Base-by-base conservation (phyloP, 1,139 yeast genomes). In the Blastobotrys persicus region DNA sequence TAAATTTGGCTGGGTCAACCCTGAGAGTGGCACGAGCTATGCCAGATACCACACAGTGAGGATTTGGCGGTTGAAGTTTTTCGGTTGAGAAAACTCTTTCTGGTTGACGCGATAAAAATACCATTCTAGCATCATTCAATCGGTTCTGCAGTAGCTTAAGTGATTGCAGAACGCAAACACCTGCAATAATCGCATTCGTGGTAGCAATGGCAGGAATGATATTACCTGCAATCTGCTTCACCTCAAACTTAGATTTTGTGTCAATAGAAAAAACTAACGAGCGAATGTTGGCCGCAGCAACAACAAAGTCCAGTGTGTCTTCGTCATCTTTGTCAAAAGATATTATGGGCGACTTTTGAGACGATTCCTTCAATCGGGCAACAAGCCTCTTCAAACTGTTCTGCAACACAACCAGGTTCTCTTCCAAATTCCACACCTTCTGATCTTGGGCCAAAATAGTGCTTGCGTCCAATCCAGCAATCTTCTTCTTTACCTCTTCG, bases 141-240 rank as follows among this genome's bases (percentile, higher is more conserved):
- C 55, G 49, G 20, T 57, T 59, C 13, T 61, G 59, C 16, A 82
- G 77, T 44, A 78, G 77, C 48, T 80, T 78, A 47, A 88, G 69
- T 0, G 91, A 85, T 48, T 81, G 83, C 49, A 91, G 65, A 12
- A 89, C 83, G 20, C 95, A 85, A 54, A 89, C 78, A 0, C 98
- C 98, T 0, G 97, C 91, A 55, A 92, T 83, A 17, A 92, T 84
- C 1, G 98, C 98, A 66, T 94, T 94, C 9, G 98, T 92, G 1
- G 98, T 92, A 11, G 98, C 98, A 59, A 94, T 91, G 0, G 98
- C 98, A 0, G 99, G 98, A 46, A 94, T 92, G 60, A 94, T 94
- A 65, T 92, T 92, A 7, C 99, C 99, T 0, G 98, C 98, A 59
- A 91, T 89, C 64, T 94, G 81, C 66, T 94, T 94, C 56, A 87